These are phyloP conservation scores for Capronia americana DNA, from an alignment of 2,329 filamentous ascomycete species.

Conservation along the genomic window DNA sequence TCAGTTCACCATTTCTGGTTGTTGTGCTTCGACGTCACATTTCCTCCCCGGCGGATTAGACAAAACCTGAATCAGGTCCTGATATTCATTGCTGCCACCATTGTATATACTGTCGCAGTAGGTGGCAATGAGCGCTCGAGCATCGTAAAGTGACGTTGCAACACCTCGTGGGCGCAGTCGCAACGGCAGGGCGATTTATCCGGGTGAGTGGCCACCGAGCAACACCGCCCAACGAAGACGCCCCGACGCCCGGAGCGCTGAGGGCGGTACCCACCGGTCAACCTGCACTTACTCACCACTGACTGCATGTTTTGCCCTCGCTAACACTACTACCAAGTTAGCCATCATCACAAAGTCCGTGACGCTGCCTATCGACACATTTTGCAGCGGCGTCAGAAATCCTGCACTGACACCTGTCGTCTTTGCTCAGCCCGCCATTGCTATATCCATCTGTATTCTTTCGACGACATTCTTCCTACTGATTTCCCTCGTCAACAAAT, in stretches of 20 bases:
- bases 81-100: neutral
- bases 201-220: neutral
- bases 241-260: neutral
- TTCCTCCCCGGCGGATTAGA: neutral
- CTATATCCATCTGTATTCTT: constrained; percentile 9
- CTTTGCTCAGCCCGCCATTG: constrained; percentile 1
- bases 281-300: constrained; percentile 15
- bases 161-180: constrained; percentile 18
- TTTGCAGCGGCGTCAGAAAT: constrained; percentile 10
- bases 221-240: neutral
- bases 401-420: constrained; percentile 1
- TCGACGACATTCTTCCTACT: constrained; percentile 25
- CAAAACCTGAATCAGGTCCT: constrained; percentile 5
- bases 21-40: constrained; percentile 15
- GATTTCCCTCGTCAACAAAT: constrained; percentile 29
- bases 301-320: constrained; percentile 22
- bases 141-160: constrained; percentile 1
- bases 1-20: constrained; percentile 18
- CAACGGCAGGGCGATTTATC: neutral
- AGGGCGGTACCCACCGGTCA: neutral
- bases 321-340: constrained; percentile 22
- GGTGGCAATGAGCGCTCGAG: neutral
- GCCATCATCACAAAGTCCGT: constrained; percentile 20
- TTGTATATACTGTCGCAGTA: neutral
- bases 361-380: constrained; percentile 19